Evolutionary conservation across 139 green algal species (phyloP).

Genomic region (Volvox africanus): DNA sequence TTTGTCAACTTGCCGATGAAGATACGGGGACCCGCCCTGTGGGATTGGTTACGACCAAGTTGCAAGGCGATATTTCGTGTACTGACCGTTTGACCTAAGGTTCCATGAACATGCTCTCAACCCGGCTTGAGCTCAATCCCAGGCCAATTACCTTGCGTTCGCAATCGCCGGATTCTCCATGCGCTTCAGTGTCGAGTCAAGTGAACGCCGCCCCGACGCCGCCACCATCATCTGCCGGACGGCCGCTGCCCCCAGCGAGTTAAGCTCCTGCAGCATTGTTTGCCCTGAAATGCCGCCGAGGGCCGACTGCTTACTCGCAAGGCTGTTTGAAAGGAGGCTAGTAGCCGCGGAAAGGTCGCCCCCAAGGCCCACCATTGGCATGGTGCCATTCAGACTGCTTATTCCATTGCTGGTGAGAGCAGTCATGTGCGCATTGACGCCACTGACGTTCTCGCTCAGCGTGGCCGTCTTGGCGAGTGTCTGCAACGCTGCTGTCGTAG

Average conservation of each 20-base stretch:
- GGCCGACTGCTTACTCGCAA: neutral
- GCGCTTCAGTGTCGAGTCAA: conserved; percentile 55
- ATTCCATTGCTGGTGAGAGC: conserved; percentile 7
- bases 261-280: conserved; percentile 49
- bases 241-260: conserved; percentile 42
- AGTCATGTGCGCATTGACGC: conserved; percentile 46
- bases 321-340: conserved; percentile 38
- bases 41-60: too few species aligned
- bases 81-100: too few species aligned
- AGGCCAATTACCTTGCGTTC: conserved; percentile 49
- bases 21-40: conserved; percentile 82
- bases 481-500: conserved; percentile 55
- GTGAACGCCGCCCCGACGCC: conserved; percentile 49
- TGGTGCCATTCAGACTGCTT: neutral
- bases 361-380: conserved; percentile 26
- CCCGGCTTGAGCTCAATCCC: too few species aligned
- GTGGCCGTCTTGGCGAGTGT: conserved; percentile 51
- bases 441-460: conserved; percentile 43
- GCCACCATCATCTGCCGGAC: conserved; percentile 66
- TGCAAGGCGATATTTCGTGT: too few species aligned
- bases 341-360: conserved; percentile 29
- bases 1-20: conserved; percentile 93
- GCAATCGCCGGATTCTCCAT: conserved; percentile 69
- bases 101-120: too few species aligned
- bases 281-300: conserved; percentile 25